phyloP scores from a whole-genome alignment of 257 asterid genomes.

The Nemophila menziesii region DNA sequence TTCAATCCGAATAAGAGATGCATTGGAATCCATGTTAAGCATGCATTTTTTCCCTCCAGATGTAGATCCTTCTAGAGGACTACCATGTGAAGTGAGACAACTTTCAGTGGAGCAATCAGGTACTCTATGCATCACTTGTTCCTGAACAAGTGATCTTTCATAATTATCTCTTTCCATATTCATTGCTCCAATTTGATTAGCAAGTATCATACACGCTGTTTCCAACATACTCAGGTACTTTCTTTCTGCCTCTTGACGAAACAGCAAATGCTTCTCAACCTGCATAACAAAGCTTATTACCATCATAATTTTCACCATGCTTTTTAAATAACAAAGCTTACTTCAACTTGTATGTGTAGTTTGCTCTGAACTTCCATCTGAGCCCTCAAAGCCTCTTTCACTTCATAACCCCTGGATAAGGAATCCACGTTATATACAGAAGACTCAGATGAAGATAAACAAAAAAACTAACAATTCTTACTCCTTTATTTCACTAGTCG shows the following conservation, averaged over 20 bases:
- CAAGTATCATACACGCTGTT: conserved; percentile 68
- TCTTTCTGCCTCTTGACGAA: conserved; percentile 67
- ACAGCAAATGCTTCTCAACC: conserved; percentile 78
- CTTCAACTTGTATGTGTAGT: conserved; percentile 86
- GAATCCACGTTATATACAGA: conserved; percentile 9
- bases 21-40: conserved; percentile 36
- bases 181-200: conserved; percentile 51
- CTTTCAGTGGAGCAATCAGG: conserved; percentile 66
- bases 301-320: too few relatives aligned
- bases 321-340: too few relatives aligned
- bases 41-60: conserved; percentile 34
- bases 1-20: conserved; percentile 42
- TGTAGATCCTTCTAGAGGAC: conserved; percentile 49
- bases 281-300: conserved; percentile 17
- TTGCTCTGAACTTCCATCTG: conserved; percentile 94
- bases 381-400: conserved; percentile 84
- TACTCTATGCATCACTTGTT: conserved; percentile 30
- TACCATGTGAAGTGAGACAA: conserved; percentile 70
- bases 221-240: conserved; percentile 69
- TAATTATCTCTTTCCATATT: conserved; percentile 25
- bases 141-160: conserved; percentile 22
- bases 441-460: background rate
- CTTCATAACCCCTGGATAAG: conserved; percentile 65
- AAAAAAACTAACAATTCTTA: conserved; percentile 24
- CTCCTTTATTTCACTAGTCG: conserved; percentile 58